phyloP scores from a whole-genome alignment of 306 rosid species.

The Ceratonia siliqua region DNA sequence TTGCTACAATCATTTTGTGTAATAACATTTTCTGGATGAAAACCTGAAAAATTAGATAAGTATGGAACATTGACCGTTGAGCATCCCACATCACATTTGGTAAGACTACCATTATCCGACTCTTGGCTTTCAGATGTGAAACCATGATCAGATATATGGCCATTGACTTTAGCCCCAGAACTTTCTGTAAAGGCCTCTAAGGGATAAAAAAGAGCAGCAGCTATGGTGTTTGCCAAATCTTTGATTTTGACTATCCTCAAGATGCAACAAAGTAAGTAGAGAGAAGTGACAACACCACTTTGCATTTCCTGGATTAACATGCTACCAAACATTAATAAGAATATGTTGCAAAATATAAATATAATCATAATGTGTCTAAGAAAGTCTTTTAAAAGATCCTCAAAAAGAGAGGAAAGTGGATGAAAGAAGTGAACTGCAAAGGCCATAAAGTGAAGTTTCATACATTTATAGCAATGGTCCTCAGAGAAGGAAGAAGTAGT shows the following conservation, averaged over 20 bases:
- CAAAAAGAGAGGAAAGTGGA: constrained; percentile 19
- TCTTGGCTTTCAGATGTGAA: constrained; percentile 47
- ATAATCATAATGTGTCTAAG: constrained; percentile 10
- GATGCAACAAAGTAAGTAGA: constrained; percentile 88
- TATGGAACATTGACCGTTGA: constrained; percentile 39
- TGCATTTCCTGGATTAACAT: constrained; percentile 65
- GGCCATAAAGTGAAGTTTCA: constrained; percentile 36
- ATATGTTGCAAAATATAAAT: constrained; percentile 14
- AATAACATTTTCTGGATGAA: constrained; percentile 39
- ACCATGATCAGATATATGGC: constrained; percentile 44
- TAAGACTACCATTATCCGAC: constrained; percentile 36
- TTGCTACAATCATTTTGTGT: constrained; percentile 40
- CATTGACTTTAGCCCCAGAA: constrained; percentile 54
- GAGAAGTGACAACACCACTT: constrained; percentile 72
- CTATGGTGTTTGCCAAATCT: constrained; percentile 85
- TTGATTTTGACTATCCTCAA: constrained; percentile 85
- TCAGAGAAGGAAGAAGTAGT: constrained; percentile 80
- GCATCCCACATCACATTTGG: constrained; percentile 33
- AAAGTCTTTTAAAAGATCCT: constrained; percentile 15
- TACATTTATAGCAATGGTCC: constrained; percentile 58
- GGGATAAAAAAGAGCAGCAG: constrained; percentile 84
- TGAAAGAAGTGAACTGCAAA: constrained; percentile 27
- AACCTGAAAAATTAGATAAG: constrained; percentile 51
- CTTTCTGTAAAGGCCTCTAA: constrained; percentile 55
- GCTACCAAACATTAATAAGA: constrained; percentile 50